phyloP scores from a whole-genome alignment of 176 grass and related monocot genomes.

The Chloris gayana region DNA sequence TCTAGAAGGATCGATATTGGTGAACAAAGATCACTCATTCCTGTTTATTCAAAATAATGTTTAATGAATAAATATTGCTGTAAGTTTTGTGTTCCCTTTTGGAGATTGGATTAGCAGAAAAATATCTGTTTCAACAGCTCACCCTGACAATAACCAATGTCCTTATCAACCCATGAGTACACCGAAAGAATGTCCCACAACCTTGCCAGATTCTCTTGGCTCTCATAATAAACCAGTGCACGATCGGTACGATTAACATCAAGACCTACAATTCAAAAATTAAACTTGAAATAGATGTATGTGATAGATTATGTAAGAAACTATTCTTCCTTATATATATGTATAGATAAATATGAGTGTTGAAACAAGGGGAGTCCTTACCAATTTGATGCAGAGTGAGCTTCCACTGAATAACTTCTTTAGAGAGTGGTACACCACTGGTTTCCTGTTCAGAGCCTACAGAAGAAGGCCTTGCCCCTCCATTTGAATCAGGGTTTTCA shows the following conservation, averaged over 20 bases:
- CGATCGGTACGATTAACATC: constrained; percentile 97
- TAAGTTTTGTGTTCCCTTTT: background rate
- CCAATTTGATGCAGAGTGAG: constrained; percentile 97
- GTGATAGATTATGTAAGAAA: background rate
- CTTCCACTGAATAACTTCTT: constrained; percentile 87
- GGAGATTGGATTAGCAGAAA: background rate
- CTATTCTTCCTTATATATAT: background rate
- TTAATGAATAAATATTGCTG: constrained; percentile 3
- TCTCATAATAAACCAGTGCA: constrained; percentile 86
- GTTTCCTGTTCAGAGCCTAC: constrained; percentile 37
- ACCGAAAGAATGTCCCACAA: constrained; percentile 95
- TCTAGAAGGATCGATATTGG: constrained; percentile 90
- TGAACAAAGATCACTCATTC: constrained; percentile 99
- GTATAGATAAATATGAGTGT: background rate
- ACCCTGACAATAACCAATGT: constrained; percentile 98
- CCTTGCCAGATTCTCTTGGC: constrained; percentile 64
- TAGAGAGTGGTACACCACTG: constrained; percentile 40
- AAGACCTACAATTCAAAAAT: constrained; percentile 57
- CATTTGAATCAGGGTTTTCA: constrained; percentile 39
- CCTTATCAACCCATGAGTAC: constrained; percentile 94
- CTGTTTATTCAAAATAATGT: constrained; percentile 46
- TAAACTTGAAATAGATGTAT: constrained; percentile 22
- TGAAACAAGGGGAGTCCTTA: constrained; percentile 28
- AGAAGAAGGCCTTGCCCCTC: constrained; percentile 35
- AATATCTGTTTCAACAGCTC: constrained; percentile 22